A percentile compares a stretch with the other conserved stretches of the same genome.
Conservation (phyloP, 257 asterid genomes). For the Ophiorrhiza pumila region DNA sequence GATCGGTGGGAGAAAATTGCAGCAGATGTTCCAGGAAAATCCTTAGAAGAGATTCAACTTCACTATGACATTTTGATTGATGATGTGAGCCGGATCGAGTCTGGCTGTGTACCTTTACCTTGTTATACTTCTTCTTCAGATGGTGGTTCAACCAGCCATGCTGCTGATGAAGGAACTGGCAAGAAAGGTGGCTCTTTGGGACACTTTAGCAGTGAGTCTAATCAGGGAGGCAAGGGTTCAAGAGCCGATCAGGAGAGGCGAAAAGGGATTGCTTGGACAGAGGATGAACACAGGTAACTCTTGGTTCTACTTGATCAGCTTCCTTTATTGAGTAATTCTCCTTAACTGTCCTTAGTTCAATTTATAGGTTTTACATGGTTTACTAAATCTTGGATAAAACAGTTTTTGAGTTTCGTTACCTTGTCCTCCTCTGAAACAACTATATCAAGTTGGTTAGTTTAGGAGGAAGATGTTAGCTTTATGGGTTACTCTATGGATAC, state of each 20-base stretch:
- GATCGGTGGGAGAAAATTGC: constrained; percentile 90
- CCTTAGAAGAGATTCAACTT: constrained; percentile 57
- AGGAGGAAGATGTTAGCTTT: not conserved
- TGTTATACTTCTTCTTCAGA: constrained; percentile 53
- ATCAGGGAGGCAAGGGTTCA: constrained; percentile 56
- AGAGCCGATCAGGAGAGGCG: constrained; percentile 83
- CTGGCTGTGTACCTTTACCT: constrained; percentile 67
- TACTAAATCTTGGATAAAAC: not conserved
- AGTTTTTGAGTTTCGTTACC: not conserved
- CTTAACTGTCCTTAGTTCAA: not conserved
- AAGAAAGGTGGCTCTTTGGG: constrained; percentile 47
- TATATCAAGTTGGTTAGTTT: not conserved
- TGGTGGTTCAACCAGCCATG: constrained; percentile 49
- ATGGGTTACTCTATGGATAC: not conserved
- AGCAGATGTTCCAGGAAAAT: constrained; percentile 69
- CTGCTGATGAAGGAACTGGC: constrained; percentile 50
- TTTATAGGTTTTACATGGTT: not conserved
- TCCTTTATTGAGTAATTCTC: not conserved
- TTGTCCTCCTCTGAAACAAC: not conserved
- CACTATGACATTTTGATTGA: constrained; percentile 77
- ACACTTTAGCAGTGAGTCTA: constrained; percentile 38
- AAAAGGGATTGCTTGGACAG: constrained; percentile 96
- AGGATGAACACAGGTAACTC: constrained; percentile 88
- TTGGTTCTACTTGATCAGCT: constrained; percentile 2
- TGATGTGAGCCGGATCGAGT: constrained; percentile 67